Percentiles rank a stretch among this genome's conserved stretches.
Conservation (phyloP, 1,284 basidiomycete species). For the Ceratobasidium sp. region DNA sequence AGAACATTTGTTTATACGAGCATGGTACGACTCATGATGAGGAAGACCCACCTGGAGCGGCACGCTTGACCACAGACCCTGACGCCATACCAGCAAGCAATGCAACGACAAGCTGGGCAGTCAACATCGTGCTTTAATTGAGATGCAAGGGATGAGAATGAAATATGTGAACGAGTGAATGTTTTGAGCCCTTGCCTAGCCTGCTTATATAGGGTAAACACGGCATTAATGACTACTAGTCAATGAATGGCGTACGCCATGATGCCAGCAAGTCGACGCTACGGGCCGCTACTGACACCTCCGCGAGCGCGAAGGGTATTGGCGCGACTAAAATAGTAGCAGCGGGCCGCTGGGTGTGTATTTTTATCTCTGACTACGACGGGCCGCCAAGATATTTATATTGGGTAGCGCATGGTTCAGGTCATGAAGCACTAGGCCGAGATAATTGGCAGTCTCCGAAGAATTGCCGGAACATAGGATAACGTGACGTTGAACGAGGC, state of each 20-base stretch:
- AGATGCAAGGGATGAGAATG: neutral
- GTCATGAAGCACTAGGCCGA: no score
- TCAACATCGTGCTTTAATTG: slow-evolving; percentile 7
- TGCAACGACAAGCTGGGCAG: slow-evolving; percentile 15
- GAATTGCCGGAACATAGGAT: neutral
- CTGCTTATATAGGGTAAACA: neutral
- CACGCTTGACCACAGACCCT: slow-evolving; percentile 30
- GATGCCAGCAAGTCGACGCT: slow-evolving; percentile 4
- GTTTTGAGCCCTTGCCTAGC: neutral
- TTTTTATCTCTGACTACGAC: neutral
- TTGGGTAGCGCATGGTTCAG: no score
- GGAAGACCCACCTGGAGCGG: slow-evolving; percentile 25
- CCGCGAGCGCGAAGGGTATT: neutral
- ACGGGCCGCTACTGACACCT: slow-evolving; percentile 8
- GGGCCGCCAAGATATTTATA: no score
- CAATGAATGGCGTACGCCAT: no score
- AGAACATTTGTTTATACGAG: neutral
- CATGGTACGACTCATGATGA: neutral
- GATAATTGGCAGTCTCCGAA: neutral
- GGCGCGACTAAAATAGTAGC: neutral
- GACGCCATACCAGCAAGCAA: slow-evolving; percentile 29
- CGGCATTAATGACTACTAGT: neutral
- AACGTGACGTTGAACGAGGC: neutral
- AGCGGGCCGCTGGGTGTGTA: neutral
- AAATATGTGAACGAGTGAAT: neutral